Evolutionary conservation across 495 filamentous ascomycete genomes (phyloP), one percentile per base, ranked within the genome.

Genomic region (Penicillium lagena): DNA sequence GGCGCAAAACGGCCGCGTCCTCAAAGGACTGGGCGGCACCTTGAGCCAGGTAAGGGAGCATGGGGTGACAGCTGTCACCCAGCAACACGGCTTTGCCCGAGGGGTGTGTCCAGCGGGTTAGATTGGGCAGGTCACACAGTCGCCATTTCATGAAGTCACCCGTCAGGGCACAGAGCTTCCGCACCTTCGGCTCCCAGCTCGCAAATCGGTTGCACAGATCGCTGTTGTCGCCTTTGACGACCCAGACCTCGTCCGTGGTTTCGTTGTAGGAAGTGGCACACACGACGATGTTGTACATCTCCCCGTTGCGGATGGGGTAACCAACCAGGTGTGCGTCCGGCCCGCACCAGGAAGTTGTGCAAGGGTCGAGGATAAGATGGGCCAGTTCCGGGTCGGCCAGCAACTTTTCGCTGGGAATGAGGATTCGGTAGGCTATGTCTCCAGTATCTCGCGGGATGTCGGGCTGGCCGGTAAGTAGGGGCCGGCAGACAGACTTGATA

Each of bases 31-130:
- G 75, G 39, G 78, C 78, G 31, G 76, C 77, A 9, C 82, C 82
- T 68, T 86, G 83, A 37, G 71, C 75, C 6, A 82, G 64, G 54
- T 85, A 81, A 13, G 82, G 82, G 36, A 86, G 73, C 37, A 80
- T 86, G n/a, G 81, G 78, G 56, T 86, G 80, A 57, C 81, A 85
- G 7, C 83, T 79, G 60, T 87, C 83, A 31, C 83, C 83, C 8
- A 86, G 60, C 7, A 85, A 72, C 9, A 0, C 72, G 71, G 45
- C 50, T 28, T 65, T 65, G 10, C 57, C 59, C 22, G 22, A 22
- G 2, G 22, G 22, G 22, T 22, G 22, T 6, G 22, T 22, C 22
- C 22, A 22, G 22, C 22, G 22, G 4, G 22, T 22, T 4, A 22
- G 22, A 22, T 22, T 22, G 22, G 22, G 22, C 22, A 22, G 22